phyloP scores from a whole-genome alignment of 2,329 filamentous ascomycete species.

The Xylariaceae sp. region DNA sequence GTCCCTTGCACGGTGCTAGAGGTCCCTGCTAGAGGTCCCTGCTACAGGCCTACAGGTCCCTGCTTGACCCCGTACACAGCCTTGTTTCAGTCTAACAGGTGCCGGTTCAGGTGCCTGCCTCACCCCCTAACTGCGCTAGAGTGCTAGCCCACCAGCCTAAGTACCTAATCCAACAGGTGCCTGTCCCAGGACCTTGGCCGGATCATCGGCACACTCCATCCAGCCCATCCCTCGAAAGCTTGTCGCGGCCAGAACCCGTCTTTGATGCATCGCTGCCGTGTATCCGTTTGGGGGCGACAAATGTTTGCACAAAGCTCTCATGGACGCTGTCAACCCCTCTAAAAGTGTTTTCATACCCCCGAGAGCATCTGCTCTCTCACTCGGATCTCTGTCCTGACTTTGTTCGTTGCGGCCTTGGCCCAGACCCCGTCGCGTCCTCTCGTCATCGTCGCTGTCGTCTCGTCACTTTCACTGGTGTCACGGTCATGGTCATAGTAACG shows the following conservation, averaged over 20 bases:
- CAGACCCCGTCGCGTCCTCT: background rate
- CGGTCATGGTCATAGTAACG: background rate
- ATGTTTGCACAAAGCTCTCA: slow-evolving; percentile 22
- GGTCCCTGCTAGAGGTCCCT: too few species aligned
- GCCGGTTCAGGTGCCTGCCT: background rate
- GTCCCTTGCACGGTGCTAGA: background rate
- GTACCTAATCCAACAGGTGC: too few species aligned
- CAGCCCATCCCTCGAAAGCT: slow-evolving; percentile 2
- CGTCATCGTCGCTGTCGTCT: slow-evolving; percentile 1
- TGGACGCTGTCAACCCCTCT: slow-evolving; percentile 17
- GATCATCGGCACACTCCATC: slow-evolving; percentile 21
- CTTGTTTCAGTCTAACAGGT: background rate
- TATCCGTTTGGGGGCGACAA: slow-evolving; percentile 22
- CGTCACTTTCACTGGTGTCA: background rate
- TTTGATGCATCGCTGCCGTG: slow-evolving; percentile 22
- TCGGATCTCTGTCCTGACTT: background rate
- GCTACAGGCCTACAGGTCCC: too few species aligned
- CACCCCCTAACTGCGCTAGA: background rate
- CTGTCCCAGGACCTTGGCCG: slow-evolving; percentile 12
- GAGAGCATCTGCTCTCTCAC: slow-evolving; percentile 14
- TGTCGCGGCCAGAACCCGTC: slow-evolving; percentile 20
- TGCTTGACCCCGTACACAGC: background rate
- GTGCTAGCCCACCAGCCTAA: background rate
- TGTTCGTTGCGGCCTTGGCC: background rate
- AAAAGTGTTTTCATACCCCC: slow-evolving; percentile 10